A percentile compares a stretch with the other conserved stretches of the same genome.
Evolutionary conservation across 768 basidiomycete species (phyloP).

Genomic region (Mrakia blollopis): DNA sequence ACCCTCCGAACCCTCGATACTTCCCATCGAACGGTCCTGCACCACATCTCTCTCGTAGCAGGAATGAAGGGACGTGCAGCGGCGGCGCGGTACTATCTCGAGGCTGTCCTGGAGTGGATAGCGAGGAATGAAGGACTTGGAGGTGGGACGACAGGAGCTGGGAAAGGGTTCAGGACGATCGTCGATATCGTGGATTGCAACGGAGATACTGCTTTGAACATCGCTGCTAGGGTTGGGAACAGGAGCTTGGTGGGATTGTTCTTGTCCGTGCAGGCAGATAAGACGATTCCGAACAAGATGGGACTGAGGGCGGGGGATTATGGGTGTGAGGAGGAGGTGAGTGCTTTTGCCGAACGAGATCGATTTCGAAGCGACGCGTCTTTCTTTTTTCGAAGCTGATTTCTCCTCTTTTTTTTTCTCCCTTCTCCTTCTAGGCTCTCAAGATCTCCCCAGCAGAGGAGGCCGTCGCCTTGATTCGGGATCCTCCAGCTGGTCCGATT

Average conservation of each 20-base stretch:
- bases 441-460: constrained; percentile 57
- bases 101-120: constrained; percentile 80
- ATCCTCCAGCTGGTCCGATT: constrained; percentile 68
- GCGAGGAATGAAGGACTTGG: constrained; percentile 60
- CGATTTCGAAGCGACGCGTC: background rate
- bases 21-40: constrained; percentile 75
- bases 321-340: constrained; percentile 83
- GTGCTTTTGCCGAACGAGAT: no score
- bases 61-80: constrained; percentile 82
- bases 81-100: constrained; percentile 84
- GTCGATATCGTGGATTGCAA: constrained; percentile 91
- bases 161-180: constrained; percentile 57
- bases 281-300: constrained; percentile 80
- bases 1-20: constrained; percentile 87
- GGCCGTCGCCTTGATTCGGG: constrained; percentile 65
- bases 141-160: constrained; percentile 36
- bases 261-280: constrained; percentile 88
- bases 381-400: constrained; percentile 19
- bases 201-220: constrained; percentile 92
- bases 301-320: constrained; percentile 91
- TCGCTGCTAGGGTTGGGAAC: constrained; percentile 90
- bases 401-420: constrained; percentile 7
- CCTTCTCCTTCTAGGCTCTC: constrained; percentile 34
- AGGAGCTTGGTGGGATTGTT: constrained; percentile 76
- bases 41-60: constrained; percentile 85